Evolutionary conservation across 75 land plant species (phyloP).

Genomic region (Pinus albicaulis): DNA sequence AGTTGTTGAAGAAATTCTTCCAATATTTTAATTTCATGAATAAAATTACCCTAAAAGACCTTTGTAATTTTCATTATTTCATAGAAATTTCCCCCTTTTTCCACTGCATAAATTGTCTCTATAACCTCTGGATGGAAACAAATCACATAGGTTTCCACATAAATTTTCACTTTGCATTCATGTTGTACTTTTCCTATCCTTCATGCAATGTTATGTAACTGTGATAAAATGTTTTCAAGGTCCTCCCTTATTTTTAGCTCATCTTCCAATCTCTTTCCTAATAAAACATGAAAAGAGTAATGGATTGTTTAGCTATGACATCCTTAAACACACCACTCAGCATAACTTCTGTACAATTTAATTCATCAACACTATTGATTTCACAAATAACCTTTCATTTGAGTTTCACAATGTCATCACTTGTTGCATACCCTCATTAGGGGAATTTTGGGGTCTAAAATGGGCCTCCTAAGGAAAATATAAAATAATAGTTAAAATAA

Average conservation of each 20-base stretch:
- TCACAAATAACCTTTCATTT: conserved; percentile 99
- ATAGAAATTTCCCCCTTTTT: conserved; percentile 85
- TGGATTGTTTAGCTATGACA: conserved; percentile 67
- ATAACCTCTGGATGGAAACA: conserved; percentile 92
- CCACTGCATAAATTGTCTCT: conserved; percentile 92
- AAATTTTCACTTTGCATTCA: conserved; percentile 92
- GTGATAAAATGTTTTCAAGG: conserved; percentile 70
- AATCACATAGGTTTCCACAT: conserved; percentile 80
- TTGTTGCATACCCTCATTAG: conserved; percentile 77
- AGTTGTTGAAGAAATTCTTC: conserved; percentile 98
- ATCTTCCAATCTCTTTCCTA: conserved; percentile 92
- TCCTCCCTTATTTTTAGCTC: conserved; percentile 76
- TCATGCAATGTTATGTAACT: conserved; percentile 86
- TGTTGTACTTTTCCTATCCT: conserved; percentile 88
- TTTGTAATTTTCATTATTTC: conserved; percentile 82
- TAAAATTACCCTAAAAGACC: conserved; percentile 91
- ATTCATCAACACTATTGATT: conserved; percentile 91
- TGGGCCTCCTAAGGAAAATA: too few relatives aligned
- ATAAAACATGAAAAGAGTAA: conserved; percentile 99
- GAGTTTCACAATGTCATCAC: conserved; percentile 92
- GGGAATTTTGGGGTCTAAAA: too few relatives aligned
- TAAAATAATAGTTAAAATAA: too few relatives aligned
- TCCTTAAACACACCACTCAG: conserved; percentile 89
- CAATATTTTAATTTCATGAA: conserved; percentile 83
- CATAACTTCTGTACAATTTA: conserved; percentile 84